Conservation (phyloP, 2,329 filamentous ascomycete species). For the Fulvia fulva region DNA sequence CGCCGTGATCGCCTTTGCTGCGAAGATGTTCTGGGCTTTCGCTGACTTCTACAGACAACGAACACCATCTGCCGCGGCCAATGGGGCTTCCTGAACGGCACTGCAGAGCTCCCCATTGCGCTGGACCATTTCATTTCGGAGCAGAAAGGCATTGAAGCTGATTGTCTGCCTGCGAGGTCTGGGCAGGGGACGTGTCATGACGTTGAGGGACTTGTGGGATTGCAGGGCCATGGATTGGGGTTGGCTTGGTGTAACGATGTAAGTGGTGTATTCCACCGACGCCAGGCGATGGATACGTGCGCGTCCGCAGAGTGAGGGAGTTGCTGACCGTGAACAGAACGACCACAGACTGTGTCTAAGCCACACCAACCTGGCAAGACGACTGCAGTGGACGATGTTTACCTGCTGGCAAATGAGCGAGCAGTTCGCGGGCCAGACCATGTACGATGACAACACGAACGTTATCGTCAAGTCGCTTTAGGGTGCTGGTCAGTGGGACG, state of each 20-base stretch:
- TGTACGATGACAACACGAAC: not conserved
- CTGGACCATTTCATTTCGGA: not conserved
- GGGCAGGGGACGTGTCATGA: not conserved
- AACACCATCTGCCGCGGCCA: not conserved
- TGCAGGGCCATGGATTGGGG: not conserved
- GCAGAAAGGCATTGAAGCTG: not conserved
- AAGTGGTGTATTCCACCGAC: not conserved
- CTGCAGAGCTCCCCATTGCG: not conserved
- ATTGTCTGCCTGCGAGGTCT: not conserved
- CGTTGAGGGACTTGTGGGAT: not conserved
- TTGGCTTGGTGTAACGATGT: slow-evolving; percentile 2
- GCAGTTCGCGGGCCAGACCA: not conserved
- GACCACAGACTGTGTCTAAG: not conserved
- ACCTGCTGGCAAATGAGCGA: not conserved
- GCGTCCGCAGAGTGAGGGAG: not conserved
- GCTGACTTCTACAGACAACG: not conserved
- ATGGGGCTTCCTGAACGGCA: not conserved
- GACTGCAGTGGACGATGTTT: slow-evolving; percentile 1
- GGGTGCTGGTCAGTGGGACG: no score
- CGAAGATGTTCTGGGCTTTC: not conserved
- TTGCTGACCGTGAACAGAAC: not conserved
- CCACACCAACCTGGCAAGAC: not conserved
- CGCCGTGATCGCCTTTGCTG: no score
- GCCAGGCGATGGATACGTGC: no score
- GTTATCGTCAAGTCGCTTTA: not conserved